Evolutionary conservation across 148 eudicot genomes (phyloP).

Genomic region (Spergularia bocconei): DNA sequence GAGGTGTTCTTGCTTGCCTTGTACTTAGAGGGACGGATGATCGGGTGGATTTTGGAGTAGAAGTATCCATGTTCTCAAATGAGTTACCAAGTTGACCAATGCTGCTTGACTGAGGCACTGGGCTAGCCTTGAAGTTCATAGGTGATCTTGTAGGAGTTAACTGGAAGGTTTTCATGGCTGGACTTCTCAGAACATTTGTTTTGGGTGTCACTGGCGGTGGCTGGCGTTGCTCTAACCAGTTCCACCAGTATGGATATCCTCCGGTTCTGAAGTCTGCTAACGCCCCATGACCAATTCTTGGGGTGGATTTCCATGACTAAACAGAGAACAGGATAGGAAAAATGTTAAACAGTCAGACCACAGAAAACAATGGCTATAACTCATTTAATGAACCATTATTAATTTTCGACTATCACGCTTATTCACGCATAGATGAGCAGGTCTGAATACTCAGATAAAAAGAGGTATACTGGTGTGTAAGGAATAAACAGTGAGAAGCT

Average conservation of each 20-base stretch:
- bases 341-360: neutral
- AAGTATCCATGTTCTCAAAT: constrained; percentile 42
- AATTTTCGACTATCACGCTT: too few species aligned
- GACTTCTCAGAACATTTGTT: constrained; percentile 47
- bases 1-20: constrained; percentile 44
- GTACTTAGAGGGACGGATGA: constrained; percentile 50
- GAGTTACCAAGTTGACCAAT: constrained; percentile 28
- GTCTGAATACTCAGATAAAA: neutral
- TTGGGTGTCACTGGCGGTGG: constrained; percentile 33
- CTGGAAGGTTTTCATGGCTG: constrained; percentile 29
- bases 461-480: neutral
- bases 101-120: constrained; percentile 42
- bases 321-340: constrained; percentile 13
- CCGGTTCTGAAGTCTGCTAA: constrained; percentile 52
- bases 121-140: constrained; percentile 51
- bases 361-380: neutral
- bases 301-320: constrained; percentile 62
- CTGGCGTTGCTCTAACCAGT: constrained; percentile 78
- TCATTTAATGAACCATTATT: neutral
- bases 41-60: constrained; percentile 70
- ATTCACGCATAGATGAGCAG: neutral
- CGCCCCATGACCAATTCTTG: constrained; percentile 52
- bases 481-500: neutral
- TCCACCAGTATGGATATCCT: constrained; percentile 98
- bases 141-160: constrained; percentile 55